Percentiles rank a stretch among this genome's conserved stretches.
Evolutionary conservation across 805 yeast genomes (phyloP).

Genomic region (Candida palmyrensis): DNA sequence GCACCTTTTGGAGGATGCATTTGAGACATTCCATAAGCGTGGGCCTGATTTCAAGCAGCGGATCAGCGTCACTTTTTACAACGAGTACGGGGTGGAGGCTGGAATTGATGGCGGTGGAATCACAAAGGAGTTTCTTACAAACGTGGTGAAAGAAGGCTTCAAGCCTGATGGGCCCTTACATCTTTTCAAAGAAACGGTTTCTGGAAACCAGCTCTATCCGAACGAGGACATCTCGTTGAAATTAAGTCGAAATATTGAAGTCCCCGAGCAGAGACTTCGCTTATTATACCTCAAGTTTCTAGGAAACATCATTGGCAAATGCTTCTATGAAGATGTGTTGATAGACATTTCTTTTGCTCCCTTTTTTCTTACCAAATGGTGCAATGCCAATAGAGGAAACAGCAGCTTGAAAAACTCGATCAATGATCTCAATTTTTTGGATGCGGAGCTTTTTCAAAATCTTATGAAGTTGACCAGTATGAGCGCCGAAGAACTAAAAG

Average conservation of each 20-base stretch:
- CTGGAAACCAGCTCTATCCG: conserved; percentile 67
- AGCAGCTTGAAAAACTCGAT: conserved; percentile 50
- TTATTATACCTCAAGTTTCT: conserved; percentile 49
- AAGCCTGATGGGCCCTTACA: conserved; percentile 20
- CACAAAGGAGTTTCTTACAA: conserved; percentile 83
- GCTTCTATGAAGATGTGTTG: conserved; percentile 76
- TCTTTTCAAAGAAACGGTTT: conserved; percentile 39
- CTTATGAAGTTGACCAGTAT: conserved; percentile 58
- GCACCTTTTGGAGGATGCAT: conserved; percentile 71
- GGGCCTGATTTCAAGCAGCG: conserved; percentile 56
- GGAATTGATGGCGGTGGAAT: conserved; percentile 98
- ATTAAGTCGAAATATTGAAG: conserved; percentile 22
- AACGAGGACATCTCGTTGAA: conserved; percentile 48
- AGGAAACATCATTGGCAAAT: conserved; percentile 84
- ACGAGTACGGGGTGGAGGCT: conserved; percentile 65
- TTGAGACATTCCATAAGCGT: conserved; percentile 43
- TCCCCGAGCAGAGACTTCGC: conserved; percentile 16
- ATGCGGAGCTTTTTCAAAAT: conserved; percentile 58
- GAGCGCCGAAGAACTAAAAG: conserved; percentile 49
- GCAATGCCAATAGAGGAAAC: conserved; percentile 26
- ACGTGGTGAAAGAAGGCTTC: conserved; percentile 68
- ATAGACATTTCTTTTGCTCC: conserved; percentile 84
- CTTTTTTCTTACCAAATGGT: conserved; percentile 71
- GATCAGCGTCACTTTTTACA: conserved; percentile 61
- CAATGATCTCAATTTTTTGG: conserved; percentile 74